Conservation (phyloP, 2,329 filamentous ascomycete species). For the Exophiala aquamarina region DNA sequence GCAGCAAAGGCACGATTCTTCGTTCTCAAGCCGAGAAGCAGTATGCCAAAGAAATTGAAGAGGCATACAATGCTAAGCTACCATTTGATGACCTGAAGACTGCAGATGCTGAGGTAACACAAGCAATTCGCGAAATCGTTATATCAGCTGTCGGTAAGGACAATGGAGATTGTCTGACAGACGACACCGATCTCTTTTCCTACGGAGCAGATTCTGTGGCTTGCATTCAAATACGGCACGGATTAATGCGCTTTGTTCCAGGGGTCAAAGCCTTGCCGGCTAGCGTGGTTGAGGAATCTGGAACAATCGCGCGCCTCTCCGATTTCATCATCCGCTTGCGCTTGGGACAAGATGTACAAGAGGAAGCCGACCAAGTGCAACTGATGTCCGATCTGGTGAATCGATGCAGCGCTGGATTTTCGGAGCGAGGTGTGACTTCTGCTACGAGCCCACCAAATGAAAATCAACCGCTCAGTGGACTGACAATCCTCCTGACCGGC, state of each 20-base stretch:
- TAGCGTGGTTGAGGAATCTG: slow-evolving; percentile 62
- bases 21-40: slow-evolving; percentile 51
- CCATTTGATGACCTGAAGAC: slow-evolving; percentile 14
- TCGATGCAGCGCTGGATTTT: slow-evolving; percentile 29
- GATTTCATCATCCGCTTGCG: slow-evolving; percentile 35
- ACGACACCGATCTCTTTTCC: slow-evolving; percentile 55
- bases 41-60: slow-evolving; percentile 39
- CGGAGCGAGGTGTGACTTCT: no score
- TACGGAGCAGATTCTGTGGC: slow-evolving; percentile 62
- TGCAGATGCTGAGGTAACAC: slow-evolving; percentile 3
- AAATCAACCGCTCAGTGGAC: neutral
- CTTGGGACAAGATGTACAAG: slow-evolving; percentile 21
- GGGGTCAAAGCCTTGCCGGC: slow-evolving; percentile 43
- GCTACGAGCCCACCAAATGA: no score
- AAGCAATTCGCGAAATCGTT: slow-evolving; percentile 8
- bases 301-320: slow-evolving; percentile 48
- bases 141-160: slow-evolving; percentile 1
- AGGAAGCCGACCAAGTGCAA: slow-evolving; percentile 36
- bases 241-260: slow-evolving; percentile 13
- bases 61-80: slow-evolving; percentile 37
- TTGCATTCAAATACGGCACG: slow-evolving; percentile 50
- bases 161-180: slow-evolving; percentile 17
- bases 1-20: slow-evolving; percentile 63
- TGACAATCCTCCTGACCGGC: slow-evolving; percentile 52
- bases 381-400: slow-evolving; percentile 49